Evolutionary conservation across 176 grass and related monocot species (phyloP), one percentile per base, ranked within the genome.

Genomic region (Saccharum officinarum): DNA sequence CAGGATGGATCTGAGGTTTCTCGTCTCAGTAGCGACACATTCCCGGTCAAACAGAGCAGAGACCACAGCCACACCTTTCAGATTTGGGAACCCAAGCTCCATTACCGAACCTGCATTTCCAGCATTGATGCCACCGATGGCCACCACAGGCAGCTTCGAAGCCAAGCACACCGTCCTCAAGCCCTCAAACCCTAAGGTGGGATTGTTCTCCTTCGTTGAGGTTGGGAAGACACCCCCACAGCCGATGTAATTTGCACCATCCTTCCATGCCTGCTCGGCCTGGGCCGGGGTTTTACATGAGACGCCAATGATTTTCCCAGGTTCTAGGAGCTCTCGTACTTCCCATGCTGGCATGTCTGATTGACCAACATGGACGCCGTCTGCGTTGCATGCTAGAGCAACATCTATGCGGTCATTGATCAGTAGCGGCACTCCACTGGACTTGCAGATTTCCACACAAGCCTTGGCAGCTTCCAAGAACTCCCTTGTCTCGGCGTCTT

Each of bases 341-440:
- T 89, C 65, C 34, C 63, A 84, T 31, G 75, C 89, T 0, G 84
- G 90, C 82, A 96, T 91, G 79, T 98, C 97, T 10, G 92, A 95
- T 50, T 98, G 97, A 10, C 97, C 97, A 57, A 96, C 83, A 72
- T 98, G 97, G 28, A 98, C 93, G 8, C 97, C 97, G 65, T 98
- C 92, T 0, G 93, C 91, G 20, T 94, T 82, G 82, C 93, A 98
- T 23, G 92, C 90, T 47, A 98, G 84, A 42, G 93, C 93, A 73
- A 96, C 83, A 22, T 98, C 97, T 47, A 95, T 67, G 42, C 97
- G 87, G 38, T 98, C 97, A 57, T 98, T 98, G 86, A 98, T 95
- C 47, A 98, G 78, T 50, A 98, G 81, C 4, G 88, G 86, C 69
- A 98, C 94, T 83, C 92, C 87, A 65, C 73, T 86, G 34, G 86